These are phyloP conservation scores for Phytophthora cactorum DNA, from an alignment of 352 stramenopile genomes.

Conservation along the genomic window DNA sequence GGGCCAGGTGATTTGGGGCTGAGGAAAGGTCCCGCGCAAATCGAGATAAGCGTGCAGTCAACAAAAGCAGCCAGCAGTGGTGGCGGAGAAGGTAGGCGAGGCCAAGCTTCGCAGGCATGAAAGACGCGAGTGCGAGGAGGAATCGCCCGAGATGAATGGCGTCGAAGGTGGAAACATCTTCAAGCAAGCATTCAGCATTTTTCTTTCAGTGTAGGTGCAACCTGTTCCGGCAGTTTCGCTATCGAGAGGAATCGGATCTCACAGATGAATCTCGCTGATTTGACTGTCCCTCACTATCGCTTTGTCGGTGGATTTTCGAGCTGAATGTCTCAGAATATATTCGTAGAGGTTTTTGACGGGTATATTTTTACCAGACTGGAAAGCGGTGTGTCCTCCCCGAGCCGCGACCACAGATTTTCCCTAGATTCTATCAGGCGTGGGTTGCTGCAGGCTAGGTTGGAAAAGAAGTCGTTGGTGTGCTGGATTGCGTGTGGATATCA, in stretches of 20 bases:
- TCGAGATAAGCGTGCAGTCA: slow-evolving; percentile 1
- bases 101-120: background rate
- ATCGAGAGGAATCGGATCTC: slow-evolving; percentile 2
- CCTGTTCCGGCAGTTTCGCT: background rate
- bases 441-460: slow-evolving; percentile 3
- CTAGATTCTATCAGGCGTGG: background rate
- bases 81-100: background rate
- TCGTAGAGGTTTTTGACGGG: slow-evolving; percentile 16
- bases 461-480: background rate
- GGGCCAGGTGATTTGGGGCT: slow-evolving; percentile 9
- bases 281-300: background rate
- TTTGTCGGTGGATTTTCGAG: slow-evolving; percentile 11
- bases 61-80: slow-evolving; percentile 11
- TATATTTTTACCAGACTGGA: background rate
- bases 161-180: slow-evolving; percentile 1
- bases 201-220: background rate
- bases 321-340: slow-evolving; percentile 14
- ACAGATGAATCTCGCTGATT: background rate
- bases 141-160: background rate
- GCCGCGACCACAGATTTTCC: background rate
- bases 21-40: slow-evolving; percentile 10
- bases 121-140: background rate
- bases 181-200: background rate
- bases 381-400: background rate
- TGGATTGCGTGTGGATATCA: background rate